phyloP scores from a whole-genome alignment of 1,284 basidiomycete genomes.

The Bondarzewia mesenterica region DNA sequence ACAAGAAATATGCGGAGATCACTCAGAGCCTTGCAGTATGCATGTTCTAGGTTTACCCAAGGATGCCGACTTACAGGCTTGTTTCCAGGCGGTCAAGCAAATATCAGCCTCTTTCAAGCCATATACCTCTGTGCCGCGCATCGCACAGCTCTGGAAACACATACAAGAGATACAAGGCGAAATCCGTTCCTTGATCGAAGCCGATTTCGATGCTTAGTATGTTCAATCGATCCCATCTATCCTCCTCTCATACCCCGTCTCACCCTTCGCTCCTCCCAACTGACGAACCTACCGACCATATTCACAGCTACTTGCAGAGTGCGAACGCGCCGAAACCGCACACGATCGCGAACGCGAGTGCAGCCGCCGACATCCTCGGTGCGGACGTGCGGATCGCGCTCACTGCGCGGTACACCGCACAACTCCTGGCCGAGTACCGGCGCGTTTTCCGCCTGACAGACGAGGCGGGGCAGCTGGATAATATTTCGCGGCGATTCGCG shows the following conservation, averaged over 20 bases:
- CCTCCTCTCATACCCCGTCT: not conserved
- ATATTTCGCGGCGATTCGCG: constrained; percentile 86
- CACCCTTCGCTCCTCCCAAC: not conserved
- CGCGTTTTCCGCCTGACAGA: constrained; percentile 90
- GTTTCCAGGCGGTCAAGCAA: constrained; percentile 76
- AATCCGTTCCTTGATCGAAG: constrained; percentile 71
- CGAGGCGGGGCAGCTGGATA: constrained; percentile 95
- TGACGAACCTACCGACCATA: not conserved
- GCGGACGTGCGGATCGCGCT: constrained; percentile 74
- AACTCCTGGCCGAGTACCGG: constrained; percentile 93
- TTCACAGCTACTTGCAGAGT: constrained; percentile 69
- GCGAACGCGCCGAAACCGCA: constrained; percentile 57
- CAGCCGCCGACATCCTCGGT: constrained; percentile 82
- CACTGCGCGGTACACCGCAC: constrained; percentile 83
- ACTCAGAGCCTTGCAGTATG: constrained; percentile 72
- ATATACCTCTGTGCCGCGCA: constrained; percentile 66
- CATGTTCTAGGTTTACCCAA: constrained; percentile 8
- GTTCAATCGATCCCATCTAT: constrained; percentile 23
- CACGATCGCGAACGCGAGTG: constrained; percentile 70
- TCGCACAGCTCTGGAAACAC: constrained; percentile 70
- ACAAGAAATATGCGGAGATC: constrained; percentile 78
- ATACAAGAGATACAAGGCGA: constrained; percentile 76
- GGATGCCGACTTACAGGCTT: constrained; percentile 8
- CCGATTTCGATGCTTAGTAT: constrained; percentile 87
- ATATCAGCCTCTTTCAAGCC: constrained; percentile 73